These are phyloP conservation scores for Phytophthora rubi DNA, from an alignment of 352 stramenopile species.

Conservation along the genomic window DNA sequence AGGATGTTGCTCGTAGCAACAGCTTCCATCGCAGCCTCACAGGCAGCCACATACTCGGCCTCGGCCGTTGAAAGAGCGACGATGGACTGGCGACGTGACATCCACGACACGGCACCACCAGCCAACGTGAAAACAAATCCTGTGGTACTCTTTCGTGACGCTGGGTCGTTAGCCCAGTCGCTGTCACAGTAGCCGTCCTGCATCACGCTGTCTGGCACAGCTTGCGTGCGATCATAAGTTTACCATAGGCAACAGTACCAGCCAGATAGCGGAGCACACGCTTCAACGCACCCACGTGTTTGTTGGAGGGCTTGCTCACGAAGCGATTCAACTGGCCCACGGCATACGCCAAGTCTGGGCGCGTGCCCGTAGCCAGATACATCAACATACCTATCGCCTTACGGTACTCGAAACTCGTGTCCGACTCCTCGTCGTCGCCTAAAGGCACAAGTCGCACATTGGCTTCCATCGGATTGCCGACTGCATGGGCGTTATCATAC, in stretches of 20 bases:
- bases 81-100: not conserved
- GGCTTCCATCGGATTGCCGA: not conserved
- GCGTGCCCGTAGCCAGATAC: not conserved
- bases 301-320: not conserved
- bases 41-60: not conserved
- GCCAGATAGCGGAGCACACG: not conserved
- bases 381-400: not conserved
- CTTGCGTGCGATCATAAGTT: not conserved
- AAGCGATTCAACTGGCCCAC: not conserved
- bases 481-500: not conserved
- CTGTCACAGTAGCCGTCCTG: not conserved
- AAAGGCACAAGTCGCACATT: not conserved
- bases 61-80: not conserved
- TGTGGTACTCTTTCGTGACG: not conserved
- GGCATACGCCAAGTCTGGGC: not conserved
- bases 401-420: not conserved
- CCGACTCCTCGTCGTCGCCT: not conserved
- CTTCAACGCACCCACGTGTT: not conserved
- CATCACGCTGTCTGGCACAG: not conserved
- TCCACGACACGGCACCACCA: not conserved
- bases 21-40: not conserved
- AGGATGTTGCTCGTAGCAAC: not conserved
- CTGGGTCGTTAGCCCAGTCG: not conserved
- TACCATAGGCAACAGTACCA: not conserved
- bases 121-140: not conserved